Evolutionary conservation across 2,329 filamentous ascomycete species (phyloP), one percentile per base, ranked within the genome.

Genomic region (Stagonosporopsis tanaceti): DNA sequence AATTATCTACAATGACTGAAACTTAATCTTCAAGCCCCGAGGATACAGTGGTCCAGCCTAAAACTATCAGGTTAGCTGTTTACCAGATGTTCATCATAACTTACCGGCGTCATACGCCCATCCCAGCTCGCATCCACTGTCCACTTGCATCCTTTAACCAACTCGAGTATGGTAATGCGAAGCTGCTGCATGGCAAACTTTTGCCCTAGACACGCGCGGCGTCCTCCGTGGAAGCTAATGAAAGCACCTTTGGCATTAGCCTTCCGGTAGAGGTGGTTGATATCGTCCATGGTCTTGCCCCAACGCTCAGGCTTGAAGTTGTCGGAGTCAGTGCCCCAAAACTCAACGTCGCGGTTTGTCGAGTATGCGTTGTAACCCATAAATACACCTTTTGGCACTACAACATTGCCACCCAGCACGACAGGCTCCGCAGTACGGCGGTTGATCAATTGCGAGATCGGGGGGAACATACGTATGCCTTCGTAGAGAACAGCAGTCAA

Each of bases 361-460:
- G 64, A 64, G 51, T 71, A 71, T 11, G 62, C 67, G 42, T 72
- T 71, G 55, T 71, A 73, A 8, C 70, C 70, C 14, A 68, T 12
- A 35, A 70, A 73, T 2, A 65, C 63, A 22, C 66, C 67, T 1
- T 50, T 58, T 2, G 68, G 66, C 14, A 73, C 45, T 1, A 59
- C 42, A 17, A 72, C 64, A 3, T 59, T 52, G 30, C 58, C 61
- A 38, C 69, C 67, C 3, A 73, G 62, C 1, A 42, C 58, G 12
- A 73, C 68, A 0, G 75, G 64, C 2, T 63, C 59, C 0, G 75
- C 76, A 4, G 76, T 75, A 25, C 65, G 50, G 6, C 81, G 76
- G 51, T 84, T 84, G 61, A 83, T 79, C 39, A 84, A 72, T 56
- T 83, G 81, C 0, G 75, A 78, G 47, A 84, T 78, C 7, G 82